Evolutionary conservation across 306 rosid genomes (phyloP).

Genomic region (Amphicarpaea edgeworthii): DNA sequence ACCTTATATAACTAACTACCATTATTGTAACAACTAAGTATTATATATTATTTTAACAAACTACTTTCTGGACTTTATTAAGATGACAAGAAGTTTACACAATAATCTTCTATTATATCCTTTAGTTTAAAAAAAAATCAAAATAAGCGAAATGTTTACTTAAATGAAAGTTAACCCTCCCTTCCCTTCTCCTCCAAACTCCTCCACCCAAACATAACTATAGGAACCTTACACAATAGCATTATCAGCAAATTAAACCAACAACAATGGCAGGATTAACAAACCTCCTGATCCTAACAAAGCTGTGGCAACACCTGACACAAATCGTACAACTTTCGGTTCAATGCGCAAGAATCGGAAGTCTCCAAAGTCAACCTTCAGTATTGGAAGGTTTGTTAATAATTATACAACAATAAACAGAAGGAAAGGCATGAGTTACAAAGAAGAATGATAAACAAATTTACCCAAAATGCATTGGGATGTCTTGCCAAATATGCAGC

Average conservation of each 20-base stretch:
- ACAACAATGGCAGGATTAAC: conserved; percentile 47
- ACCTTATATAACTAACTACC: not conserved
- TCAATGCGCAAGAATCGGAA: conserved; percentile 83
- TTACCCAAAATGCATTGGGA: conserved; percentile 97
- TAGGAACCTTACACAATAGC: conserved; percentile 7
- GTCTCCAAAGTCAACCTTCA: conserved; percentile 99
- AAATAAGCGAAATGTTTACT: not conserved
- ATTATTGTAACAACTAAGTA: not conserved
- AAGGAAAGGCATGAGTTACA: conserved; percentile 17
- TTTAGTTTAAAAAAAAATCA: not conserved
- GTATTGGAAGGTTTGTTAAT: conserved; percentile 37
- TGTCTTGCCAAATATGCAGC: conserved; percentile 86
- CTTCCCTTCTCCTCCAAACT: not conserved
- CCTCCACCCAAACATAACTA: conserved; percentile 9
- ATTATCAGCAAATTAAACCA: conserved; percentile 31
- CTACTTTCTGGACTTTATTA: not conserved
- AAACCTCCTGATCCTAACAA: conserved; percentile 95
- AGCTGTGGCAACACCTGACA: conserved; percentile 95
- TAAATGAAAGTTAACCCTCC: not conserved
- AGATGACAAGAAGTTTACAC: not conserved
- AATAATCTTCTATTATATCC: not conserved
- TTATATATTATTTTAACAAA: not conserved
- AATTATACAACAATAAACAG: conserved; percentile 29
- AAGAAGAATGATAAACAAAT: conserved; percentile 45
- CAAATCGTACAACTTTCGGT: conserved; percentile 78